Percentiles rank a stretch among this genome's conserved stretches.
These are phyloP conservation scores for Stemphylium vesicarium DNA, from an alignment of 2,329 filamentous ascomycete genomes.

Conservation along the genomic window DNA sequence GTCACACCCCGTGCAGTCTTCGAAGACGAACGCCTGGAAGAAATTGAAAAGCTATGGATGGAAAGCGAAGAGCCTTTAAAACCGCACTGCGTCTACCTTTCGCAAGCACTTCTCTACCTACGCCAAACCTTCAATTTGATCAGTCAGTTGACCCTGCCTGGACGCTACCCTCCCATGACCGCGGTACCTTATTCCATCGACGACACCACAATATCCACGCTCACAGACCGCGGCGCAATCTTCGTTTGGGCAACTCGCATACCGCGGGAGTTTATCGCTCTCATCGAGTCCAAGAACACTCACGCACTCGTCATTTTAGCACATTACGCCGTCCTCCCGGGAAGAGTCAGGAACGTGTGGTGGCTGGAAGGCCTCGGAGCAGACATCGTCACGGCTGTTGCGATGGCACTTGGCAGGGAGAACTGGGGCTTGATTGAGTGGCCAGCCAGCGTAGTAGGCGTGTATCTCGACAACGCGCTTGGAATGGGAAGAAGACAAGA, in stretches of 20 bases:
- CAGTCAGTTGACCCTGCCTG: conserved; percentile 37
- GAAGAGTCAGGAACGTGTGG: conserved; percentile 43
- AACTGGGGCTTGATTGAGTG: conserved; percentile 41
- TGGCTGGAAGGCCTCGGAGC: conserved; percentile 45
- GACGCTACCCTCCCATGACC: conserved; percentile 31
- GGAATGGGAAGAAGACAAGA: conserved; percentile 22
- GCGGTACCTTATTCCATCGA: conserved; percentile 40
- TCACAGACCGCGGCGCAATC: conserved; percentile 43
- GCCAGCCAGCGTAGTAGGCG: conserved; percentile 37
- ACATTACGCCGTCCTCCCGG: conserved; percentile 47
- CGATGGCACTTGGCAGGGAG: conserved; percentile 40
- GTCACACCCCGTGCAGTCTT: conserved; percentile 32
- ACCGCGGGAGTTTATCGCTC: conserved; percentile 36
- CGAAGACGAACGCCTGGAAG: conserved; percentile 36
- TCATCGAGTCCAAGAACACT: conserved; percentile 38
- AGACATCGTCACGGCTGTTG: conserved; percentile 41
- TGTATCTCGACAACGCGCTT: conserved; percentile 36
- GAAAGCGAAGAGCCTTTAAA: conserved; percentile 15
- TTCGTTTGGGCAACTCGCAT: conserved; percentile 42
- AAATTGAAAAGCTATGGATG: conserved; percentile 38
- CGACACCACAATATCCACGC: conserved; percentile 32
- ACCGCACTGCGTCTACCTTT: conserved; percentile 23
- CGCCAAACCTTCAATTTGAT: conserved; percentile 41
- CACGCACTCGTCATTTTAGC: conserved; percentile 48
- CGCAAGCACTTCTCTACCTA: conserved; percentile 33